Evolutionary conservation across 148 eudicot genomes (phyloP).

Genomic region (Pharnaceum exiguum): DNA sequence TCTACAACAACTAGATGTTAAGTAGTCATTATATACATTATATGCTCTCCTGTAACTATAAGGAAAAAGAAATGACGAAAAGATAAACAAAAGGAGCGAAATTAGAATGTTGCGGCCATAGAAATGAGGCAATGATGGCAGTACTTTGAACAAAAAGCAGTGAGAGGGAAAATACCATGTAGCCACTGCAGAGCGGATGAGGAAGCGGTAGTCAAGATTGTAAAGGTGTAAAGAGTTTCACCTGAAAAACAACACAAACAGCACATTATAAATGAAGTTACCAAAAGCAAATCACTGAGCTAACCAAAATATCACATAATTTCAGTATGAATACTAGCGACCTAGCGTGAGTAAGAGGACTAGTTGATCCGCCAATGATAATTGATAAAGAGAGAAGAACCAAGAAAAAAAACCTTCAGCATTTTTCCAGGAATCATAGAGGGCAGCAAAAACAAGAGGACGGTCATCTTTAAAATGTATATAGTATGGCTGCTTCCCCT

Average conservation of each 20-base stretch:
- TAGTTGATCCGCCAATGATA: background rate
- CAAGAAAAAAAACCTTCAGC: slow-evolving; percentile 52
- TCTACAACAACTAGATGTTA: too few relatives aligned
- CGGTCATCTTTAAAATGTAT: slow-evolving; percentile 78
- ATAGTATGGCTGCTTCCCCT: slow-evolving; percentile 87
- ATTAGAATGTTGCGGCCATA: too few relatives aligned
- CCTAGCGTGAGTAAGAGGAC: background rate
- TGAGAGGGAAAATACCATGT: slow-evolving; percentile 53
- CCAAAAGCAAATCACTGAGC: background rate
- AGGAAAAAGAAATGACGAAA: too few relatives aligned
- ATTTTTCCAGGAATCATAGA: slow-evolving; percentile 91
- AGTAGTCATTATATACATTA: too few relatives aligned
- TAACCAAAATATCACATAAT: background rate
- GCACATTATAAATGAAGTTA: background rate
- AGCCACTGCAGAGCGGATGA: slow-evolving; percentile 81
- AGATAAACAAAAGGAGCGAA: too few relatives aligned
- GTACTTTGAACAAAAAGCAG: background rate
- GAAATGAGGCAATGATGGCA: too few relatives aligned
- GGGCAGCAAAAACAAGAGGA: slow-evolving; percentile 91
- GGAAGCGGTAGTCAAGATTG: slow-evolving; percentile 81
- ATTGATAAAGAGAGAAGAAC: background rate
- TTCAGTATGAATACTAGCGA: background rate
- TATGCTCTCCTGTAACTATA: too few relatives aligned
- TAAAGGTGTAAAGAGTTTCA: slow-evolving; percentile 71
- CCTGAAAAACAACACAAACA: slow-evolving; percentile 39